Evolutionary conservation across 2,329 filamentous ascomycete species (phyloP).

Genomic region (Purpureocillium takamizusanense): DNA sequence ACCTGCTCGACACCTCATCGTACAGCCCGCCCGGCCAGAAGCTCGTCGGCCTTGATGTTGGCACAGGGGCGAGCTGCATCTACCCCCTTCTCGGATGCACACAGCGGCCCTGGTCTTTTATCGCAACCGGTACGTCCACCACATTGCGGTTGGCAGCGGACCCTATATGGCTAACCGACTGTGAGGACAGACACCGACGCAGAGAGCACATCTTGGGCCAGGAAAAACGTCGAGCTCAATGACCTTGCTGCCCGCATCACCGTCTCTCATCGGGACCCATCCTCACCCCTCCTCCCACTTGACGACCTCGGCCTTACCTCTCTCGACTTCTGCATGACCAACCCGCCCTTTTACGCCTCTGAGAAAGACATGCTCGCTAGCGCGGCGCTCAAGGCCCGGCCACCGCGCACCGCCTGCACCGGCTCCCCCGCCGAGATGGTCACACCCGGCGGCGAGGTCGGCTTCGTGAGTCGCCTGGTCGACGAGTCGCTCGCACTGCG

Average conservation of each 20-base stretch:
- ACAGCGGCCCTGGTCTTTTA: constrained; percentile 64
- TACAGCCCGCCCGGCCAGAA: constrained; percentile 39
- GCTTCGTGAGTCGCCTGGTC: constrained; percentile 64
- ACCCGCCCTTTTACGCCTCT: constrained; percentile 89
- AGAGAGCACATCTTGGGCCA: constrained; percentile 57
- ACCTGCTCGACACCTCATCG: constrained; percentile 63
- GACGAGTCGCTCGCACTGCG: constrained; percentile 54
- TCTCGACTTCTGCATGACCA: constrained; percentile 84
- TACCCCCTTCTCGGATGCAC: constrained; percentile 76
- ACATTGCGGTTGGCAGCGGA: too few species aligned
- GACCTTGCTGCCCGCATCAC: constrained; percentile 53
- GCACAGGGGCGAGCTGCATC: constrained; percentile 84
- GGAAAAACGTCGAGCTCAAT: constrained; percentile 60
- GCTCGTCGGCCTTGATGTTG: constrained; percentile 70
- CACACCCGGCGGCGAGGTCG: constrained; percentile 64
- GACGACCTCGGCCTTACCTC: constrained; percentile 36
- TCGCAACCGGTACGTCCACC: constrained; percentile 44
- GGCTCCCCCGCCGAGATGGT: constrained; percentile 83
- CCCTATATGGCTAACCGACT: constrained; percentile 5
- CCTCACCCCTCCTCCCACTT: constrained; percentile 54
- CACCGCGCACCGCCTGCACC: constrained; percentile 65
- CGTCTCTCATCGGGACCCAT: constrained; percentile 44
- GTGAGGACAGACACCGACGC: constrained; percentile 59
- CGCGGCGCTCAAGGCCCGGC: constrained; percentile 55
- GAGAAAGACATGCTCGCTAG: constrained; percentile 57